Percentiles rank a stretch among this genome's conserved stretches.
phyloP scores from a whole-genome alignment of 371 early-diverging fungal species.

The Syncephalastrum contaminatum region DNA sequence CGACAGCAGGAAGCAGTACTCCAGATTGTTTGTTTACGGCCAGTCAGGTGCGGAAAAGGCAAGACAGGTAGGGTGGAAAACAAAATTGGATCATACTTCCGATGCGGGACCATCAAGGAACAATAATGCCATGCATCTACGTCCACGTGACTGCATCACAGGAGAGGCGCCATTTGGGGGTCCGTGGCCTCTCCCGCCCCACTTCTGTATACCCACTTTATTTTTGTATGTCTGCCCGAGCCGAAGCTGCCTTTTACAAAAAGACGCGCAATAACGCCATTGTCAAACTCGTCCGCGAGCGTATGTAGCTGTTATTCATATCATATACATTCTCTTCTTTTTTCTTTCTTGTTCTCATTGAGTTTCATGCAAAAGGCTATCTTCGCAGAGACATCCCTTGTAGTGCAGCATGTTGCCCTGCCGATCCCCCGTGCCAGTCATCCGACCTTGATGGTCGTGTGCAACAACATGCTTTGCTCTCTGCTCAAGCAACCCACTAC shows the following conservation, averaged over 20 bases:
- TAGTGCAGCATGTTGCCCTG: constrained; percentile 44
- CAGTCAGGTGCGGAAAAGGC: too few relatives aligned
- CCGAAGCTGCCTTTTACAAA: constrained; percentile 45
- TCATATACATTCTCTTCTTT: not conserved
- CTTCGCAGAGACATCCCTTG: constrained; percentile 68
- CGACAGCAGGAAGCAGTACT: too few relatives aligned
- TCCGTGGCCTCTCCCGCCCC: too few relatives aligned
- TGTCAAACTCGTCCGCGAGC: constrained; percentile 61
- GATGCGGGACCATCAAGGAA: constrained; percentile 2
- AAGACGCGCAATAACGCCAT: constrained; percentile 58
- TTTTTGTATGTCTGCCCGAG: constrained; percentile 22
- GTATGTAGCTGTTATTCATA: constrained; percentile 27
- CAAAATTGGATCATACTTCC: too few relatives aligned
- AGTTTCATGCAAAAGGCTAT: constrained; percentile 40
- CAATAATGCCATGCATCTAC: not conserved
- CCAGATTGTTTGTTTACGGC: too few relatives aligned
- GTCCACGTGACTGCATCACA: too few relatives aligned
- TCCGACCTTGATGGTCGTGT: constrained; percentile 14
- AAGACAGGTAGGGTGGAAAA: too few relatives aligned
- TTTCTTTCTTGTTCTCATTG: constrained; percentile 1
- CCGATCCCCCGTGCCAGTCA: constrained; percentile 27
- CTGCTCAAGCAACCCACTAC: constrained; percentile 45
- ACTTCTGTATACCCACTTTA: too few relatives aligned
- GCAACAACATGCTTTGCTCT: constrained; percentile 39
- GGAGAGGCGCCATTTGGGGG: too few relatives aligned